A percentile compares a stretch with the other conserved stretches of the same genome.
Conservation (phyloP, 257 asterid species). For the Solanum chaucha region DNA sequence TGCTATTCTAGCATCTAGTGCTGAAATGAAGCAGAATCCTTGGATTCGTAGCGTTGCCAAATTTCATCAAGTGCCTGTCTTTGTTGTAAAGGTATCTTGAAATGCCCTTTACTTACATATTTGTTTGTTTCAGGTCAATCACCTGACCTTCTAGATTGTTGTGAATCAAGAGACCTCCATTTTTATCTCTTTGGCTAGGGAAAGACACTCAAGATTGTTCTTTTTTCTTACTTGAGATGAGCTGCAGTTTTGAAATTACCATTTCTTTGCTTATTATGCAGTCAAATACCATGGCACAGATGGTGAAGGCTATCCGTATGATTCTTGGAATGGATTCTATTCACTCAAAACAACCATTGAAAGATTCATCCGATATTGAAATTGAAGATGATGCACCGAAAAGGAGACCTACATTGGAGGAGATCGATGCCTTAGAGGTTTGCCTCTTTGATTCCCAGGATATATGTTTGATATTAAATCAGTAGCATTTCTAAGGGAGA, state of each 20-base stretch:
- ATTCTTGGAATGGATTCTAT: constrained; percentile 69
- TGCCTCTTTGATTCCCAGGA: neutral
- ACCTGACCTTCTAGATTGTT: neutral
- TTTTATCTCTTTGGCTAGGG: neutral
- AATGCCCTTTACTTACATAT: neutral
- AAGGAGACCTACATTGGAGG: constrained; percentile 84
- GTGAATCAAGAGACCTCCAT: neutral
- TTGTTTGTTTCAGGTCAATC: neutral
- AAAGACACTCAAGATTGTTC: neutral
- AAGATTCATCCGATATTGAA: constrained; percentile 45
- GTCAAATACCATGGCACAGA: constrained; percentile 92
- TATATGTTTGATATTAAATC: neutral
- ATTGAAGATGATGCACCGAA: constrained; percentile 81
- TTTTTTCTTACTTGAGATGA: neutral
- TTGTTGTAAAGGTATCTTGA: constrained; percentile 66
- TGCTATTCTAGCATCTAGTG: constrained; percentile 64
- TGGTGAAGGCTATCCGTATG: constrained; percentile 90
- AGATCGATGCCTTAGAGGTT: constrained; percentile 98
- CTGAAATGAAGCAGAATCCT: constrained; percentile 81
- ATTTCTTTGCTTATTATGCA: constrained; percentile 19
- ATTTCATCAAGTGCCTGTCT: constrained; percentile 74
- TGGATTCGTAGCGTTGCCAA: constrained; percentile 94
- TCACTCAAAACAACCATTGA: constrained; percentile 35
- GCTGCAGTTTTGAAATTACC: neutral
- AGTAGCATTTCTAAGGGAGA: neutral